These are phyloP conservation scores for Leccinum boreale DNA, from an alignment of 768 basidiomycete genomes.

Conservation along the genomic window DNA sequence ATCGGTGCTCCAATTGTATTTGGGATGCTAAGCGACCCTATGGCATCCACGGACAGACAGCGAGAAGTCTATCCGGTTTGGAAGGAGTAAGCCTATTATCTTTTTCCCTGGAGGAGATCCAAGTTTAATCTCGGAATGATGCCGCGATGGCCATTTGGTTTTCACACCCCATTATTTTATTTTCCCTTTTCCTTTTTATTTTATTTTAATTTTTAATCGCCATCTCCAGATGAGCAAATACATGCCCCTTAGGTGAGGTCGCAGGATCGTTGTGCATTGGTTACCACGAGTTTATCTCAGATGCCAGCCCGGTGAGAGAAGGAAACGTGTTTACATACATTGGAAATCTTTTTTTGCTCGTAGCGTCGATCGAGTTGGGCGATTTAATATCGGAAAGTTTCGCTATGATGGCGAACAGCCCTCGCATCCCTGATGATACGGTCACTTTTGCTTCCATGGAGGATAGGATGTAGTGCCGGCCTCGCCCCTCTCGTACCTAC, in stretches of 20 bases:
- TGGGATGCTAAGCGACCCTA: slow-evolving; percentile 7
- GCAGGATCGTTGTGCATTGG: slow-evolving; percentile 23
- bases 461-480: not conserved
- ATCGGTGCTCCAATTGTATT: slow-evolving; percentile 2
- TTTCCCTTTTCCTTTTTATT: not conserved
- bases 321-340: slow-evolving; percentile 1
- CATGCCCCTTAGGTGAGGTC: slow-evolving; percentile 25
- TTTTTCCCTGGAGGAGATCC: slow-evolving; percentile 15
- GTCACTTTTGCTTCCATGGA: slow-evolving; percentile 9
- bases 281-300: slow-evolving; percentile 31
- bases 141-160: slow-evolving; percentile 13
- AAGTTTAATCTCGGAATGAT: slow-evolving; percentile 18
- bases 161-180: slow-evolving; percentile 18
- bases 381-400: slow-evolving; percentile 21
- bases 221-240: slow-evolving; percentile 14
- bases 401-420: slow-evolving; percentile 8
- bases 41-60: slow-evolving; percentile 9
- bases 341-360: slow-evolving; percentile 4
- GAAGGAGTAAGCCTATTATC: slow-evolving; percentile 19
- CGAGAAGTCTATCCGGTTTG: slow-evolving; percentile 20
- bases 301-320: slow-evolving; percentile 19
- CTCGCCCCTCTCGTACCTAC: slow-evolving; percentile 12
- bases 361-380: slow-evolving; percentile 26
- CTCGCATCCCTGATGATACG: slow-evolving; percentile 1
- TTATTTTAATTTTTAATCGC: not conserved